phyloP scores from a whole-genome alignment of 2,329 filamentous ascomycete genomes.

The Sclerotinia minor region DNA sequence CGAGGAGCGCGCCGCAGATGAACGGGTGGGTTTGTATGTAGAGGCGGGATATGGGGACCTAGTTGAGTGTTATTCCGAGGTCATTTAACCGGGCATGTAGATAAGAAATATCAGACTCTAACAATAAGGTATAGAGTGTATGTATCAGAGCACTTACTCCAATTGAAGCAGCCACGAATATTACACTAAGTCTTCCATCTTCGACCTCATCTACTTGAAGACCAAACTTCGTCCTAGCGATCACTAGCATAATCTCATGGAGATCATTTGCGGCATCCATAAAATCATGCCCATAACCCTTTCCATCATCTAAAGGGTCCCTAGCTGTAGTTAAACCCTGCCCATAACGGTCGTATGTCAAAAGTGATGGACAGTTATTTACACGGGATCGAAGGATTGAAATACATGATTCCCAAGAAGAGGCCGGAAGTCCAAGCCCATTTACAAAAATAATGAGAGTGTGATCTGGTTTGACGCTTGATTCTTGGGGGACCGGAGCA shows the following conservation, averaged over 20 bases:
- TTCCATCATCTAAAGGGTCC: constrained; percentile 36
- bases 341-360: constrained; percentile 42
- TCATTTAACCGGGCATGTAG: background rate
- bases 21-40: constrained; percentile 39
- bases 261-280: constrained; percentile 38
- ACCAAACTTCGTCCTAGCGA: constrained; percentile 29
- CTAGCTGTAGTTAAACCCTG: constrained; percentile 36
- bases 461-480: constrained; percentile 7
- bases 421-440: constrained; percentile 39
- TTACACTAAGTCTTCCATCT: constrained; percentile 30
- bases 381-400: constrained; percentile 31
- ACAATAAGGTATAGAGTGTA: background rate
- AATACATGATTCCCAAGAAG: constrained; percentile 38
- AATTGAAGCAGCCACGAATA: constrained; percentile 41
- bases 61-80: background rate
- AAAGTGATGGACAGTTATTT: constrained; percentile 36
- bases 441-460: constrained; percentile 41
- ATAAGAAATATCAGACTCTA: background rate
- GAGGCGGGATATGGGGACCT: constrained; percentile 38
- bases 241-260: constrained; percentile 36
- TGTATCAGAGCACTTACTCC: constrained; percentile 30
- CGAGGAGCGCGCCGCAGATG: constrained; percentile 37
- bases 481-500: constrained; percentile 29
- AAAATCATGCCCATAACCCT: constrained; percentile 39
- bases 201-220: constrained; percentile 22